Base-by-base conservation (phyloP, 139 green algal genomes). In the Chlamydomonas urium region DNA sequence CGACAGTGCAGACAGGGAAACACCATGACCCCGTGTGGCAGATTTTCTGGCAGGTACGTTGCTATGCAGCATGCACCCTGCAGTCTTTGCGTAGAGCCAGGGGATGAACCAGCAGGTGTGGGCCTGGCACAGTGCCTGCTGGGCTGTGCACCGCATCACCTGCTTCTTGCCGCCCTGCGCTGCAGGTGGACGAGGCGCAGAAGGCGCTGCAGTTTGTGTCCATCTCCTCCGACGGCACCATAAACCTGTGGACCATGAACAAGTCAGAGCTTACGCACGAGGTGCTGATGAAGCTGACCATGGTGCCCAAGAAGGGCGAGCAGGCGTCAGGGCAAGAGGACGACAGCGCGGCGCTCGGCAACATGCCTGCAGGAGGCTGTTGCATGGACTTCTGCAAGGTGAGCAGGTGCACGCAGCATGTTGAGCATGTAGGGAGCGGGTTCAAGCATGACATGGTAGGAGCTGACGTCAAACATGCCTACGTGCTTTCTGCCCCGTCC, bases 371-470 rank as follows among this genome's bases (percentile, higher is more conserved):
- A 57, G 85, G 80, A 4, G 90, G 86, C 37, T 93, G 78, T 74
- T 93, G 87, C 80, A 90, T 97, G 71, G 91, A 97, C 81, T 97
- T 97, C 74, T 87, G 92, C 80, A 88, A 90, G 83, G 85, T 85
- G 59, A 61, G 50, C n/a, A n/a, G n/a, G n/a, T n/a, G n/a, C n/a
- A n/a, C n/a, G n/a, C n/a, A n/a, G n/a, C n/a, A n/a, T n/a, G n/a
- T n/a, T n/a, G n/a, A n/a, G n/a, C n/a, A n/a, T n/a, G n/a, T n/a
- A n/a, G n/a, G n/a, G n/a, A n/a, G n/a, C n/a, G n/a, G n/a, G n/a
- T n/a, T n/a, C n/a, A n/a, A n/a, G n/a, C n/a, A n/a, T n/a, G n/a
- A n/a, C n/a, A n/a, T n/a, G n/a, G n/a, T n/a, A n/a, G n/a, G n/a
- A n/a, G n/a, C n/a, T n/a, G n/a, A n/a, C n/a, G n/a, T n/a, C n/a